Base-by-base conservation (phyloP, 371 early-diverging fungal species). In the Rhizopus microsporus region DNA sequence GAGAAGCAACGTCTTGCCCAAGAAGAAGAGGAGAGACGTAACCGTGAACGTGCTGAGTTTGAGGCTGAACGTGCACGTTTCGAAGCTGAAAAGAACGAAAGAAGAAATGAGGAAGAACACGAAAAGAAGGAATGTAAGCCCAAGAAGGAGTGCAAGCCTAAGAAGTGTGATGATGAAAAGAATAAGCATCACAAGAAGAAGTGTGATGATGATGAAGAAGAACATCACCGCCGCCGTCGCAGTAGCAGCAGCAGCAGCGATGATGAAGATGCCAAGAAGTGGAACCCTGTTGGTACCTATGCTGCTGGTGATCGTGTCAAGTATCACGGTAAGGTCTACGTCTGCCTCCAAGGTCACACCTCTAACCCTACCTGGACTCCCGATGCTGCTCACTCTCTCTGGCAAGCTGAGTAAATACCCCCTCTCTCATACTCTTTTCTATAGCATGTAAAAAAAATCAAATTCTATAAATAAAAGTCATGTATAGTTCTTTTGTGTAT, bases 281-380 rank as follows among this genome's bases (percentile, higher is more conserved):
- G 80, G 81, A 69, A 85, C 43, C 77, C 85, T 17, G 68, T 72
- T 48, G 82, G 83, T 40, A 75, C 65, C 42, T 85, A 85, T 63
- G 62, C 74, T 38, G 66, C 85, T 47, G 85, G 83, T 43, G 83
- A 85, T 48, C 75, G 70, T 45, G 82, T 85, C 49, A 60, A 64
- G 58, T 85, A 80, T 63, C 75, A 80, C 31, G 82, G 80, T 5
- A 74, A 74, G 39, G 57, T 56, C 31, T 82, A 76, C 39, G 48
- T 82, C 35, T 82, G 83, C 56, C 71, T 82, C 34, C 83, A 82
- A 63, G 75, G 72, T 7, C 83, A 82, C 52, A 71, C 71, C 35
- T 78, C 80, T 52, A 81, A 84, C 67, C 82, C 82, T 35, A 82
- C 81, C 34, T 84, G 84, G 82, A 53, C 61, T 56, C 84, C 84